These are phyloP conservation scores for Fusarium chaquense DNA, from an alignment of 2,329 filamentous ascomycete genomes.

Conservation along the genomic window DNA sequence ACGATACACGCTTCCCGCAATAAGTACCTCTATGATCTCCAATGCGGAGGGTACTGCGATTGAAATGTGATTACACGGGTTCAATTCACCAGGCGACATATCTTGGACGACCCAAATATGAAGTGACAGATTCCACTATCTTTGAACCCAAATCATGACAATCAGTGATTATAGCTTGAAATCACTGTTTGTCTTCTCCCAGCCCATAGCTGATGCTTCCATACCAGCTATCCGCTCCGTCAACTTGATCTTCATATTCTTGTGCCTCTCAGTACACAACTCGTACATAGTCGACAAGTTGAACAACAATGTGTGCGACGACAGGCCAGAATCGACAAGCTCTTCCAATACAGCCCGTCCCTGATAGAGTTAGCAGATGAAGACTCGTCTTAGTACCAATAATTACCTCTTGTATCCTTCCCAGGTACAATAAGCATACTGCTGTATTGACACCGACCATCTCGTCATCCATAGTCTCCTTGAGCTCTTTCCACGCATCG, in stretches of 20 bases:
- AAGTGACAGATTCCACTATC: too few relatives aligned
- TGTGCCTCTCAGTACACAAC: slow-evolving; percentile 82
- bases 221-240: slow-evolving; percentile 75
- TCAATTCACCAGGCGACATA: background rate
- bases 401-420: slow-evolving; percentile 76
- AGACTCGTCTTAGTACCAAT: background rate
- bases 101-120: too few relatives aligned
- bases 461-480: slow-evolving; percentile 64
- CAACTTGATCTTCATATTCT: slow-evolving; percentile 76
- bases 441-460: slow-evolving; percentile 86
- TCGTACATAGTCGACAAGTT: slow-evolving; percentile 94
- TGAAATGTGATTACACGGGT: too few relatives aligned
- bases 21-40: too few relatives aligned
- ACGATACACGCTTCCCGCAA: background rate
- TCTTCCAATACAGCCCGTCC: slow-evolving; percentile 75
- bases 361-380: slow-evolving; percentile 52
- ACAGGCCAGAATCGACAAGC: slow-evolving; percentile 70
- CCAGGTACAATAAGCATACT: slow-evolving; percentile 85
- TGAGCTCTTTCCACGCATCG: slow-evolving; percentile 68
- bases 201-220: slow-evolving; percentile 68
- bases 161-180: slow-evolving; percentile 74
- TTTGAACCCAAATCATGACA: too few relatives aligned
- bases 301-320: slow-evolving; percentile 85
- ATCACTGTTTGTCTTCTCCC: slow-evolving; percentile 78
- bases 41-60: background rate